phyloP scores from a whole-genome alignment of 75 land plant genomes.

The Pinus taeda region DNA sequence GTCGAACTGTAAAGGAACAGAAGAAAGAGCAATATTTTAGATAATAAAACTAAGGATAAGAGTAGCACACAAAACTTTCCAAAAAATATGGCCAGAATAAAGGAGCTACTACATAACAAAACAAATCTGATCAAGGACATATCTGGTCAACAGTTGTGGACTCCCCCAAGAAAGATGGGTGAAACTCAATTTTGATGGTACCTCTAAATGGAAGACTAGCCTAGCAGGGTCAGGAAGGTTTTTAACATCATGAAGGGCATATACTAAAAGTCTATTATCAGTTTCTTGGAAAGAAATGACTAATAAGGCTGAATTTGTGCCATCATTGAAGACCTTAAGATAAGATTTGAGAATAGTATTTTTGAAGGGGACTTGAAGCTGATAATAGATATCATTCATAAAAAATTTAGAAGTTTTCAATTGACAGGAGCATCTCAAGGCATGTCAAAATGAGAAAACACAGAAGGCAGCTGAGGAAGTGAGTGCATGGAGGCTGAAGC shows the following conservation, averaged over 20 bases:
- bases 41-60: background rate
- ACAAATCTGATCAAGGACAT: background rate
- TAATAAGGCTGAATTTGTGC: too few species aligned
- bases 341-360: too few species aligned
- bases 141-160: background rate
- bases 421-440: background rate
- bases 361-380: too few species aligned
- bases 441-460: background rate
- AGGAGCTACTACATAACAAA: background rate
- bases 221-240: too few species aligned
- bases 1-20: background rate
- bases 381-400: background rate
- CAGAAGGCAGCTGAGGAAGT: background rate
- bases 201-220: too few species aligned
- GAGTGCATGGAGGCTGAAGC: too few species aligned
- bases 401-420: background rate
- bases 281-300: too few species aligned
- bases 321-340: too few species aligned
- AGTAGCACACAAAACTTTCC: too few species aligned
- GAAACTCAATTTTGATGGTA: too few species aligned
- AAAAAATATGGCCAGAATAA: background rate
- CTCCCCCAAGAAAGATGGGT: background rate
- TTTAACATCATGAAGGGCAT: too few species aligned
- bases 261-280: too few species aligned
- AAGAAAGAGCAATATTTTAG: background rate